Evolutionary conservation across 192 early-diverging fungal species (phyloP).

Genomic region (Coemansia sp.): DNA sequence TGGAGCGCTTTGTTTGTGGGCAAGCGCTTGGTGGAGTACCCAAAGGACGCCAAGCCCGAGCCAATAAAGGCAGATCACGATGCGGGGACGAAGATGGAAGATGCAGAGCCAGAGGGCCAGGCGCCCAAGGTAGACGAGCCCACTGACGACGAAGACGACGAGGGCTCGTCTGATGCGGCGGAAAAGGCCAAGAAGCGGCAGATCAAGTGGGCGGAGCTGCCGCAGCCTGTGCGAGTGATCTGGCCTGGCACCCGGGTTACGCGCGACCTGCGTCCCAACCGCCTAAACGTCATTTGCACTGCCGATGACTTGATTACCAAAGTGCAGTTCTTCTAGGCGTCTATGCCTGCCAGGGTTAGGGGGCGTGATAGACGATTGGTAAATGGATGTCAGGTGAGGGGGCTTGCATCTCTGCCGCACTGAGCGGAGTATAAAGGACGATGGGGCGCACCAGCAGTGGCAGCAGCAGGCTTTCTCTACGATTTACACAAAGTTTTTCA

Average conservation of each 20-base stretch:
- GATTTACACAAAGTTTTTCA: neutral
- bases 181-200: neutral
- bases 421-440: neutral
- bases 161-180: neutral
- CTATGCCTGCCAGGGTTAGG: neutral
- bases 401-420: neutral
- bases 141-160: neutral
- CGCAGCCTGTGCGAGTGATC: conserved; percentile 26
- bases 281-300: conserved; percentile 32
- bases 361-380: neutral
- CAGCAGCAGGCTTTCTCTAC: neutral
- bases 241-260: conserved; percentile 30
- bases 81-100: neutral
- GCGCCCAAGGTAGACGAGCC: neutral
- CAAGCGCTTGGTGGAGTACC: neutral
- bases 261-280: conserved; percentile 24
- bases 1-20: neutral
- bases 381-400: conserved; percentile 1
- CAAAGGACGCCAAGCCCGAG: neutral
- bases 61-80: neutral
- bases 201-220: conserved; percentile 27
- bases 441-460: neutral
- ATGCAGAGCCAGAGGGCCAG: neutral
- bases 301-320: conserved; percentile 11
- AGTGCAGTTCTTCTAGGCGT: conserved; percentile 18